Conservation (phyloP, 192 early-diverging fungal species). For the Oehlia diaphana region DNA sequence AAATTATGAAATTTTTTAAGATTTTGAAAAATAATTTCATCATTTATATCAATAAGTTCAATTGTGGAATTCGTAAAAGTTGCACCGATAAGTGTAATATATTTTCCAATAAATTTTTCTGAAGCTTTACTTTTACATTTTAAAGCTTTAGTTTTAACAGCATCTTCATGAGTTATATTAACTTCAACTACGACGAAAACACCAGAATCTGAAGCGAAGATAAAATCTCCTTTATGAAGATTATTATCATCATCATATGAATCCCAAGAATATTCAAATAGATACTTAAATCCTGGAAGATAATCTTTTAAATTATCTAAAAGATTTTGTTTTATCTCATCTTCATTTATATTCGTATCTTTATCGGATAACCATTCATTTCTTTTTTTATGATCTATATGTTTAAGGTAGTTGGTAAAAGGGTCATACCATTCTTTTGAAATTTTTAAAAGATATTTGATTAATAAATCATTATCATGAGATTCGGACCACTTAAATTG, state of each 20-base stretch:
- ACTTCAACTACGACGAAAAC: background rate
- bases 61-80: background rate
- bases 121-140: background rate
- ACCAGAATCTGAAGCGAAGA: slow-evolving; percentile 9
- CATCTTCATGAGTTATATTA: background rate
- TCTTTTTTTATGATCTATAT: background rate
- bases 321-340: background rate
- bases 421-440: background rate
- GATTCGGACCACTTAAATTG: background rate
- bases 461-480: background rate
- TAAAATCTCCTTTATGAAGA: slow-evolving; percentile 5
- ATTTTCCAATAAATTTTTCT: background rate
- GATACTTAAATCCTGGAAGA: slow-evolving; percentile 6
- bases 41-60: background rate
- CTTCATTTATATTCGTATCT: background rate
- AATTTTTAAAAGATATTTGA: background rate
- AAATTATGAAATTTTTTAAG: background rate
- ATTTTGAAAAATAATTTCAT: background rate
- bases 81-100: background rate
- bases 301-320: background rate
- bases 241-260: background rate
- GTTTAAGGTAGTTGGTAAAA: background rate
- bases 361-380: too few relatives aligned
- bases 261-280: background rate
- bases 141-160: background rate